Base-by-base conservation (phyloP, 75 land plant species). In the Pseudotsuga menziesii region DNA sequence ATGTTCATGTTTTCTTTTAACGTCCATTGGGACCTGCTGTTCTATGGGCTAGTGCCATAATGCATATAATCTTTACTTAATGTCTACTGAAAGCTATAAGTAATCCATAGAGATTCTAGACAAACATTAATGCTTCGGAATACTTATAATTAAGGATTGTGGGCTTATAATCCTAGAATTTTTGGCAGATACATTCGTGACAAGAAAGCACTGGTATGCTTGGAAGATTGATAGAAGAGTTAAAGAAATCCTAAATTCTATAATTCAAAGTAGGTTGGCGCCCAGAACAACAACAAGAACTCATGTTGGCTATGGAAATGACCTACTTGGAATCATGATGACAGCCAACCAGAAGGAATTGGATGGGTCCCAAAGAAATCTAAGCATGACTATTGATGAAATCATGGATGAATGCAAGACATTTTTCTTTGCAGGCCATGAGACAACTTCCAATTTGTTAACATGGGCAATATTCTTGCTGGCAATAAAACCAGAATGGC, bases 391-490 rank as follows among this genome's bases (percentile, higher is more conserved):
- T 27, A 58, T 76, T 2, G 87, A 93, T 3, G 90, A 88, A 29
- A 77, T 91, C 19, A 87, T 91, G 16, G 87, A 87, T 23, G 91
- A 91, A 77, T 91, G 91, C 78, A 89, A 89, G 78, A 85, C 86
- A 15, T 89, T 91, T 72, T 91, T 81, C 78, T 85, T 89, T 76
- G 91, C 88, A 17, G 91, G 93, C 55, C 86, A 89, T 58, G 91
- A 89, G 76, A 86, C 93, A 16, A 89, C 87, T 25, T 79, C 89
- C 20, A 20, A 19, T 55, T 26, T 75, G 27, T 63, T 89, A 5
- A 78, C 85, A 5, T 89, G 89, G 87, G 77, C 87, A 9, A 15
- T 87, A 74, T 54, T 92, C 25, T 61, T 81, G 19, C 58, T 85
- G 22, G 60, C 74, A 56, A 78, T 44, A 12, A 32, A 82, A 23